phyloP scores from a whole-genome alignment of 352 stramenopile genomes.

The Phytophthora multivora region DNA sequence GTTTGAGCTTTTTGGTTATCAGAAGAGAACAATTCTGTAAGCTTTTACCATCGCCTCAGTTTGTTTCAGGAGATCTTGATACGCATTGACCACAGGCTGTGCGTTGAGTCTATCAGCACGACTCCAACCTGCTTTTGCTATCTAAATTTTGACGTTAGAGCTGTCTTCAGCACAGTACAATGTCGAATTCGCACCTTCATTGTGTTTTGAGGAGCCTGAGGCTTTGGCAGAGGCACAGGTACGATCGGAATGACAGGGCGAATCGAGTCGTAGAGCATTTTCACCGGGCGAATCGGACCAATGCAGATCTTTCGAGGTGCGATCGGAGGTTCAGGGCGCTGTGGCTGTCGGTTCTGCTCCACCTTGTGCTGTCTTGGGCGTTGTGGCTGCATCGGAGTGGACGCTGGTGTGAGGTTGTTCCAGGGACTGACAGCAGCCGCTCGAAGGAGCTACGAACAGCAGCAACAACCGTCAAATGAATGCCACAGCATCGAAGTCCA shows the following conservation, averaged over 20 bases:
- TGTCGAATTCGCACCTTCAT: slow-evolving; percentile 10
- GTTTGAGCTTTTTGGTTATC: neutral
- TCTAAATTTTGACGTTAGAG: slow-evolving; percentile 2
- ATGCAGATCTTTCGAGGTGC: slow-evolving; percentile 23
- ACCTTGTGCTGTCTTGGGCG: slow-evolving; percentile 2
- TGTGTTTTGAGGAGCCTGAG: slow-evolving; percentile 10
- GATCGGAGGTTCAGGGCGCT: slow-evolving; percentile 12
- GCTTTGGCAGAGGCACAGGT: neutral
- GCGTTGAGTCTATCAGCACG: slow-evolving; percentile 33
- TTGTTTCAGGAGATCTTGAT: slow-evolving; percentile 57
- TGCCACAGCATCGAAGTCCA: neutral
- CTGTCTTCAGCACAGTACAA: neutral
- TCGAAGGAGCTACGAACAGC: slow-evolving; percentile 9
- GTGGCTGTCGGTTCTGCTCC: slow-evolving; percentile 2
- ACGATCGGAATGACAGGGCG: slow-evolving; percentile 10
- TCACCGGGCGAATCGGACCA: slow-evolving; percentile 26
- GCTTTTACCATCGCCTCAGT: slow-evolving; percentile 51
- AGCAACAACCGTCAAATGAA: neutral
- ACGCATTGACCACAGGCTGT: slow-evolving; percentile 49
- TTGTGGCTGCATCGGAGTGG: slow-evolving; percentile 23
- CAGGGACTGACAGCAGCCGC: slow-evolving; percentile 27
- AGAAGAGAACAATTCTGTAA: neutral
- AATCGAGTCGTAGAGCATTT: slow-evolving; percentile 18
- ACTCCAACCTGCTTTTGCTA: slow-evolving; percentile 22
- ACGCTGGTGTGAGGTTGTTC: slow-evolving; percentile 16